phyloP scores from a whole-genome alignment of 1,284 basidiomycete genomes.

The Garcileccinum viscosum region DNA sequence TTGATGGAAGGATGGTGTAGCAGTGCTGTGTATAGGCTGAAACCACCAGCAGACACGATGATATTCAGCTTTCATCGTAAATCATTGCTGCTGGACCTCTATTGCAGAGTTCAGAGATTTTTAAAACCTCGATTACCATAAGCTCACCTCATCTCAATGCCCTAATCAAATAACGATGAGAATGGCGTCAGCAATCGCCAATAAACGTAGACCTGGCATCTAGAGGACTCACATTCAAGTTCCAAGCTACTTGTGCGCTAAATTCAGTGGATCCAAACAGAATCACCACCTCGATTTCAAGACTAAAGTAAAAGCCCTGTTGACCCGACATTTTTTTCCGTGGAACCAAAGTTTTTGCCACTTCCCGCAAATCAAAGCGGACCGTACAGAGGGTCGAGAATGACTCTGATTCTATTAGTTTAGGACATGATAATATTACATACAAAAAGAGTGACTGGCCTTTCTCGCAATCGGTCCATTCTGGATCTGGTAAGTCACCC shows the following conservation, averaged over 20 bases:
- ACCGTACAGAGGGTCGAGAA: slow-evolving; percentile 25
- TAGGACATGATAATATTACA: not conserved
- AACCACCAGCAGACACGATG: not conserved
- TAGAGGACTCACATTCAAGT: slow-evolving; percentile 16
- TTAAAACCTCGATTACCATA: not conserved
- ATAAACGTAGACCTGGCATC: not conserved
- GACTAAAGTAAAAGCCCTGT: slow-evolving; percentile 9
- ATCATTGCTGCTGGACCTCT: not conserved
- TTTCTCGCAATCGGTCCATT: slow-evolving; percentile 19
- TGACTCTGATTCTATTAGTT: slow-evolving; percentile 1
- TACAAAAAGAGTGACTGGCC: not conserved
- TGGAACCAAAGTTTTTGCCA: slow-evolving; percentile 2
- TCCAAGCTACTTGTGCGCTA: slow-evolving; percentile 55
- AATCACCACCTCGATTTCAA: slow-evolving; percentile 16
- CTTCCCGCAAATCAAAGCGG: slow-evolving; percentile 10
- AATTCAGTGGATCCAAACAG: slow-evolving; percentile 24
- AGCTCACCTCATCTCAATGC: not conserved
- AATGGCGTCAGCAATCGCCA: not conserved
- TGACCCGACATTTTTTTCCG: not conserved
- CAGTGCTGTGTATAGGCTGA: not conserved
- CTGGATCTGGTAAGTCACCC: slow-evolving; percentile 12
- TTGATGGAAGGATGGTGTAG: not conserved
- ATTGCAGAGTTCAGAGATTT: not conserved
- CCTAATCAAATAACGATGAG: not conserved
- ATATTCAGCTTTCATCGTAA: not conserved